Conservation (phyloP, 164 flowering plant species). For the Aristolochia californica region DNA sequence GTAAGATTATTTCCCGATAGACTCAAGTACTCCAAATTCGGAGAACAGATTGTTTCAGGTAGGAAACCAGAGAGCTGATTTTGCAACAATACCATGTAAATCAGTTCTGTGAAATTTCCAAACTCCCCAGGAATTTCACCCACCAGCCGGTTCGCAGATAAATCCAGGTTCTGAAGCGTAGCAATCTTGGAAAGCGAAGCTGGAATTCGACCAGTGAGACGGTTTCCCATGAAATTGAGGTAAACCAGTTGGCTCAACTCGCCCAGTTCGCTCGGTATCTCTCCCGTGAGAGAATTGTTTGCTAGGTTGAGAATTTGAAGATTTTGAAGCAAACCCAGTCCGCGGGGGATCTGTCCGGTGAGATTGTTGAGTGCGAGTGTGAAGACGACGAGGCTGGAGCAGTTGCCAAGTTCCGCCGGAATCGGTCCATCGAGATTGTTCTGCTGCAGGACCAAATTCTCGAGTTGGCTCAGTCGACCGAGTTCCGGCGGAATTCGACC, state of each 20-base stretch:
- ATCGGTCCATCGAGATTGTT: slow-evolving; percentile 56
- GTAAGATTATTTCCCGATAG: slow-evolving; percentile 37
- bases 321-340: slow-evolving; percentile 40
- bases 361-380: slow-evolving; percentile 54
- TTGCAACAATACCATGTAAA: slow-evolving; percentile 47
- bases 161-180: slow-evolving; percentile 61
- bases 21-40: slow-evolving; percentile 49
- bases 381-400: slow-evolving; percentile 46
- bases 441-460: slow-evolving; percentile 47
- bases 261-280: slow-evolving; percentile 52
- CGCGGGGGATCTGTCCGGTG: slow-evolving; percentile 57
- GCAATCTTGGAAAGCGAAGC: slow-evolving; percentile 38
- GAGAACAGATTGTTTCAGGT: slow-evolving; percentile 45
- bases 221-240: slow-evolving; percentile 62
- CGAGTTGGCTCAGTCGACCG: slow-evolving; percentile 41
- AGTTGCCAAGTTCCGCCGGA: slow-evolving; percentile 63
- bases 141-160: slow-evolving; percentile 57
- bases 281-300: slow-evolving; percentile 60
- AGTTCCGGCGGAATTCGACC: slow-evolving; percentile 64
- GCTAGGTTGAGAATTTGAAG: slow-evolving; percentile 61
- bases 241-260: slow-evolving; percentile 50
- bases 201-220: slow-evolving; percentile 63
- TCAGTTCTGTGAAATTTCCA: slow-evolving; percentile 40
- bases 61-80: slow-evolving; percentile 62
- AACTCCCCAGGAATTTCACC: slow-evolving; percentile 63